Evolutionary conservation across 208 protist genomes (phyloP).

Genomic region (Crithidia expoeki): DNA sequence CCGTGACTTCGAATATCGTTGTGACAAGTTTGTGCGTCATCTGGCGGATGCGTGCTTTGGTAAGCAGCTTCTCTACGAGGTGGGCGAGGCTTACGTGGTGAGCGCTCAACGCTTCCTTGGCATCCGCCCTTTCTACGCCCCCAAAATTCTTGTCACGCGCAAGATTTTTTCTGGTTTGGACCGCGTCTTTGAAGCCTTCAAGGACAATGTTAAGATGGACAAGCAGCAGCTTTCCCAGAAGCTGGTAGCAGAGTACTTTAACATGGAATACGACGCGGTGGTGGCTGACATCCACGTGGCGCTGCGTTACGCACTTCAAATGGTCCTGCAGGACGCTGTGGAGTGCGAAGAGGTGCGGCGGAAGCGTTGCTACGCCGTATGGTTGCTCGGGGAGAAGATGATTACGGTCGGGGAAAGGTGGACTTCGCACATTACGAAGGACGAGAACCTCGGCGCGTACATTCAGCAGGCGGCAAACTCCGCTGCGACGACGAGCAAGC

Average conservation of each 20-base stretch:
- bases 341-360: conserved; percentile 57
- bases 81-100: conserved; percentile 79
- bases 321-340: conserved; percentile 70
- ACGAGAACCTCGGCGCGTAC: conserved; percentile 78
- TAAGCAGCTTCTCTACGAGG: conserved; percentile 70
- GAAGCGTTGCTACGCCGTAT: conserved; percentile 83
- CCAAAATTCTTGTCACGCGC: conserved; percentile 69
- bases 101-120: conserved; percentile 82
- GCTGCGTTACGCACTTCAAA: conserved; percentile 74
- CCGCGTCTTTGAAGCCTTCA: conserved; percentile 59
- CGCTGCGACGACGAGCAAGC: conserved; percentile 55
- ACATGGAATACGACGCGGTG: conserved; percentile 85
- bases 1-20: conserved; percentile 76
- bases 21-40: conserved; percentile 54
- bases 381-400: conserved; percentile 83
- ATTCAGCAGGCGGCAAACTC: conserved; percentile 85
- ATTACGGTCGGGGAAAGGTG: conserved; percentile 59
- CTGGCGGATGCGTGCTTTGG: conserved; percentile 83
- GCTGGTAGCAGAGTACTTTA: conserved; percentile 82
- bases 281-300: conserved; percentile 66
- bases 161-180: conserved; percentile 72
- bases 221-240: conserved; percentile 47
- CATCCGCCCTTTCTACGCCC: conserved; percentile 78
- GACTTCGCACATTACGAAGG: conserved; percentile 39
- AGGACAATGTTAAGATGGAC: conserved; percentile 44